Conservation (phyloP, 2,329 filamentous ascomycete genomes). For the Cryphonectria naterciae region DNA sequence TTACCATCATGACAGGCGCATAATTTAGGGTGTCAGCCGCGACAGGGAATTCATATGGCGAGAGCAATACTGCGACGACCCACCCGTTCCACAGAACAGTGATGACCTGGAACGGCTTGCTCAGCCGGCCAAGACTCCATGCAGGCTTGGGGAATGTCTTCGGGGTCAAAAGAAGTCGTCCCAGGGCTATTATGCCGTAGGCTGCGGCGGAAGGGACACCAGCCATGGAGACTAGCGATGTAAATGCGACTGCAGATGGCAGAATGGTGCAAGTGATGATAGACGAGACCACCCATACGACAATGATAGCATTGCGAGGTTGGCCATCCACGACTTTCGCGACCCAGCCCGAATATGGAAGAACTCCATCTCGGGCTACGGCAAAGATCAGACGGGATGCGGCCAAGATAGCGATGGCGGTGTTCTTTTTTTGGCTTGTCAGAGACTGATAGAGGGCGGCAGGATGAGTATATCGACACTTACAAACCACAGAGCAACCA, state of each 20-base stretch:
- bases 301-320: slow-evolving; percentile 62
- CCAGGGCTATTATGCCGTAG: slow-evolving; percentile 55
- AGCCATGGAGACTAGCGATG: slow-evolving; percentile 56
- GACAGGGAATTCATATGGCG: slow-evolving; percentile 51
- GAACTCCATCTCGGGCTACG: slow-evolving; percentile 63
- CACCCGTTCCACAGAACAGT: slow-evolving; percentile 54
- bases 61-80: slow-evolving; percentile 53
- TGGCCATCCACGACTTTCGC: slow-evolving; percentile 58
- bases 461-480: slow-evolving; percentile 32
- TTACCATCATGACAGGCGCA: slow-evolving; percentile 56
- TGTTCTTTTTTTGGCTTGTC: slow-evolving; percentile 47
- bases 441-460: too few relatives aligned
- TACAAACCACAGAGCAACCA: slow-evolving; percentile 55
- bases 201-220: slow-evolving; percentile 56
- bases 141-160: slow-evolving; percentile 50
- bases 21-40: slow-evolving; percentile 49
- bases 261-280: slow-evolving; percentile 63
- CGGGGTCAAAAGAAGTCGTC: slow-evolving; percentile 51
- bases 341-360: slow-evolving; percentile 63
- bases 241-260: slow-evolving; percentile 57
- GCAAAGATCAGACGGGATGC: slow-evolving; percentile 66
- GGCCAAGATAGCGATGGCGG: slow-evolving; percentile 61
- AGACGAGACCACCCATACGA: slow-evolving; percentile 59
- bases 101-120: slow-evolving; percentile 52
- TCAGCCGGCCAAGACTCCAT: slow-evolving; percentile 50